Evolutionary conservation across 768 basidiomycete genomes (phyloP).

Genomic region (Punctularia strigosozonata): DNA sequence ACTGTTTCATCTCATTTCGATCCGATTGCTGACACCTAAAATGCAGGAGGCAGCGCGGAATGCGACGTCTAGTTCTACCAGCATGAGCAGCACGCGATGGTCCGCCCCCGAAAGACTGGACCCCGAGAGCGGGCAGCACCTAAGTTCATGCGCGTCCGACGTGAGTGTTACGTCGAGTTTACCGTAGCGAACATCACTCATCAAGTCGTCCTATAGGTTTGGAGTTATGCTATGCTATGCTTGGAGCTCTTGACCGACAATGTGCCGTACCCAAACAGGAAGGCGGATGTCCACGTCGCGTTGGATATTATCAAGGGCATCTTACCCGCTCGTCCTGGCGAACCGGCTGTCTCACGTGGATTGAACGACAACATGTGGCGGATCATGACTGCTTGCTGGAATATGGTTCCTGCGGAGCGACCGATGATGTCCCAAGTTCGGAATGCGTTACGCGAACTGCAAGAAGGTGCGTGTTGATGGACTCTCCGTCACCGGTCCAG

Average conservation of each 20-base stretch:
- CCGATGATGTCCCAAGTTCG: conserved; percentile 27
- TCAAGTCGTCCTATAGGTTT: conserved; percentile 29
- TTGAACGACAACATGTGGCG: conserved; percentile 30
- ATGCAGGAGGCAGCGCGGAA: too few species aligned
- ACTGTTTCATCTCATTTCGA: not conserved
- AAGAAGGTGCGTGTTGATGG: conserved; percentile 4
- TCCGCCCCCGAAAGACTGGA: conserved; percentile 28
- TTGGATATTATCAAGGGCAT: conserved; percentile 23
- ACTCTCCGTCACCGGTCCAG: not conserved
- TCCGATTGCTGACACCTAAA: too few species aligned
- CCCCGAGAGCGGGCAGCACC: conserved; percentile 7
- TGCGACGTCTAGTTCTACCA: conserved; percentile 12
- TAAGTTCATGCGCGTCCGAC: conserved; percentile 6
- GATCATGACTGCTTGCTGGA: conserved; percentile 32
- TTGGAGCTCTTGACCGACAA: conserved; percentile 34
- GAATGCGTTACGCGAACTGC: conserved; percentile 4
- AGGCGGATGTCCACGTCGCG: conserved; percentile 22
- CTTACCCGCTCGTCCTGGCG: conserved; percentile 26
- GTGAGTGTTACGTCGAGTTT: conserved; percentile 7
- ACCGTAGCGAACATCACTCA: conserved; percentile 1
- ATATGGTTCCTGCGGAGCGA: conserved; percentile 23
- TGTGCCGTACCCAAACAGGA: conserved; percentile 23
- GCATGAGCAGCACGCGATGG: conserved; percentile 25
- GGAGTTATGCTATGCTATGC: conserved; percentile 38
- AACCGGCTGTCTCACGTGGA: conserved; percentile 13